These are phyloP conservation scores for Geoglossum glabrum DNA, from an alignment of 495 filamentous ascomycete species.

Conservation along the genomic window DNA sequence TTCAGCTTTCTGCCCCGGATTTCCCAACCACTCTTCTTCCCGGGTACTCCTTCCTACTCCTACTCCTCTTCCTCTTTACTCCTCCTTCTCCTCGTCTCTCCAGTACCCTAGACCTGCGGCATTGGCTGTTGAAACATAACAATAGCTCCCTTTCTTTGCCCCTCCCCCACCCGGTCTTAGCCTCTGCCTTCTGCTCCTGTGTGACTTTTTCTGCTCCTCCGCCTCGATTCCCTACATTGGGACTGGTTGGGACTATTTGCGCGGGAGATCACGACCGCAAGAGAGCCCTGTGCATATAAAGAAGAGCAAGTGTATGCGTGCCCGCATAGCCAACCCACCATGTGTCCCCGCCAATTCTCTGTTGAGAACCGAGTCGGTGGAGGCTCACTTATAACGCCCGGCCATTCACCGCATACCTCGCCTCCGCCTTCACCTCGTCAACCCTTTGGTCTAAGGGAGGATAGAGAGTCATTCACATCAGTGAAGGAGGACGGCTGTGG, in stretches of 20 bases:
- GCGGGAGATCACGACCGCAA: not conserved
- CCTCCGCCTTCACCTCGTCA: not conserved
- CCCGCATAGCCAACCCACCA: not conserved
- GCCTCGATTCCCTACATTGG: not conserved
- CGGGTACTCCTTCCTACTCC: not conserved
- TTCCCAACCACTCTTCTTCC: no score
- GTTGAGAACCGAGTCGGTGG: not conserved
- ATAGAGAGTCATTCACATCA: constrained; percentile 2
- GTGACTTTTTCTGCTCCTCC: not conserved
- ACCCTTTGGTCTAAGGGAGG: not conserved
- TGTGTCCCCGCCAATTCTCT: not conserved
- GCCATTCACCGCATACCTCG: not conserved
- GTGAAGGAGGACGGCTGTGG: constrained; percentile 5
- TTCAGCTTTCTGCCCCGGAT: no score
- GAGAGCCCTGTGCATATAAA: not conserved
- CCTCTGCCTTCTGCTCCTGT: not conserved
- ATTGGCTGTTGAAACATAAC: not conserved
- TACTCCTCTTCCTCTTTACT: no score
- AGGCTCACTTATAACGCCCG: not conserved
- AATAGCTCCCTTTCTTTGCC: not conserved
- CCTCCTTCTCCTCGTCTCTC: not conserved
- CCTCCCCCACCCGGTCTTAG: not conserved
- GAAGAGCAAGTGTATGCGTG: not conserved
- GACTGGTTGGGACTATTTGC: not conserved
- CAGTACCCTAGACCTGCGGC: not conserved